Evolutionary conservation across 1,284 basidiomycete genomes (phyloP).

Genomic region (Papiliotrema terrestris): DNA sequence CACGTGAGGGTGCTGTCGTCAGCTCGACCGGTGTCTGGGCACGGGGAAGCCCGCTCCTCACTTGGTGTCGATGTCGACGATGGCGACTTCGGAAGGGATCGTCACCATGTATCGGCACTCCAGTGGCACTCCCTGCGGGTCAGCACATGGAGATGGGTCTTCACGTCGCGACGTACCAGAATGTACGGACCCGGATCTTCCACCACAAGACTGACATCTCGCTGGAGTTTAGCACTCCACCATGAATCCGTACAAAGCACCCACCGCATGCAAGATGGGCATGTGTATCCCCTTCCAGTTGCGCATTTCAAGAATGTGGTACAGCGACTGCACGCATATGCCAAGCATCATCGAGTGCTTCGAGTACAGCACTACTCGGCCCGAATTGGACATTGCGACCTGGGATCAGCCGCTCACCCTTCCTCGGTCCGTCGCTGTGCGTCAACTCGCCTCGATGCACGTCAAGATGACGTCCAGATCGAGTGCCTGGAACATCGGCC

Average conservation of each 20-base stretch:
- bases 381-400: constrained; percentile 90
- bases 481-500: constrained; percentile 91
- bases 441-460: constrained; percentile 71
- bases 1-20: constrained; percentile 57
- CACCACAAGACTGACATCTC: constrained; percentile 40
- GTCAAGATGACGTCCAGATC: constrained; percentile 92
- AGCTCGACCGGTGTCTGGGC: too few species aligned
- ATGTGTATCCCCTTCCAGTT: constrained; percentile 90
- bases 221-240: constrained; percentile 11
- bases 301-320: constrained; percentile 86
- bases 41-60: too few species aligned
- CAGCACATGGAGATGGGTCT: neutral
- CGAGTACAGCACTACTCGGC: constrained; percentile 84
- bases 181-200: constrained; percentile 77
- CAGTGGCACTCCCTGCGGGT: constrained; percentile 65
- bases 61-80: constrained; percentile 92
- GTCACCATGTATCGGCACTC: constrained; percentile 76
- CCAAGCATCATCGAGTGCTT: constrained; percentile 88
- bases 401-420: constrained; percentile 28
- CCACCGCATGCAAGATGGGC: constrained; percentile 71
- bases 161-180: constrained; percentile 50
- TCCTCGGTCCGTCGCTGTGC: too few species aligned
- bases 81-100: constrained; percentile 74
- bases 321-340: constrained; percentile 73
- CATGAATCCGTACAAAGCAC: constrained; percentile 5